Evolutionary conservation across 139 green algal genomes (phyloP), one percentile per base, ranked within the genome.

Genomic region (Chlamydomonas sp.): DNA sequence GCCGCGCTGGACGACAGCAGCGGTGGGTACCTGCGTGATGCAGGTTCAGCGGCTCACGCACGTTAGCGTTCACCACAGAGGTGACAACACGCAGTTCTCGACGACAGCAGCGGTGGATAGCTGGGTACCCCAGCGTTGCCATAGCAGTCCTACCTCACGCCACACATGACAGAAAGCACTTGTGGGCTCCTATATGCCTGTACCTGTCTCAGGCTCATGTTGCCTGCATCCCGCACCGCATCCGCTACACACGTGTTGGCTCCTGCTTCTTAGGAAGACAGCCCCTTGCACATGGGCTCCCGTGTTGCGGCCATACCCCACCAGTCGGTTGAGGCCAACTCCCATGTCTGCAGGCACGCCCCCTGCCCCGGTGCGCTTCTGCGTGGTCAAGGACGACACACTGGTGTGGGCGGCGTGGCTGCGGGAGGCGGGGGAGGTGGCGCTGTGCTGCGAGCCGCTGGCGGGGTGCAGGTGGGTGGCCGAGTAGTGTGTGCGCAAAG

Each of bases 341-440:
- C 3, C 71, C 64, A 10, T 14, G 31, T 31, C n/a, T 66, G 17
- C 76, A 92, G 89, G 89, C 67, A 75, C 71, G 20, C 89, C 89
- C 1, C 85, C 77, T 10, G 89, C 85, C 1, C 89, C 89, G 5
- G 85, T 92, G 68, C 81, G 89, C 63, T 92, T 92, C 89, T 78
- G 63, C 16, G 57, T 92, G 2, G 63, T 92, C 0, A 18, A 69
- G 0, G 89, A 92, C 69, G 63, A 88, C 12, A 49, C 63, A 0
- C 63, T 90, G 57, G 82, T 74, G 57, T 92, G 89, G 89, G 71
- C 83, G 2, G 15, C n/a, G 15, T 87, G 83, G 83, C 20, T 87
- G 15, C 5, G 12, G n/a, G 31, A 72, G 12, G 83, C 83, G 9
- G 83, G 83, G 7, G 83, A 87, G 62, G 62, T 79, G 6, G 14